Conservation (phyloP, 148 eudicot genomes). For the Cornus suecica region DNA sequence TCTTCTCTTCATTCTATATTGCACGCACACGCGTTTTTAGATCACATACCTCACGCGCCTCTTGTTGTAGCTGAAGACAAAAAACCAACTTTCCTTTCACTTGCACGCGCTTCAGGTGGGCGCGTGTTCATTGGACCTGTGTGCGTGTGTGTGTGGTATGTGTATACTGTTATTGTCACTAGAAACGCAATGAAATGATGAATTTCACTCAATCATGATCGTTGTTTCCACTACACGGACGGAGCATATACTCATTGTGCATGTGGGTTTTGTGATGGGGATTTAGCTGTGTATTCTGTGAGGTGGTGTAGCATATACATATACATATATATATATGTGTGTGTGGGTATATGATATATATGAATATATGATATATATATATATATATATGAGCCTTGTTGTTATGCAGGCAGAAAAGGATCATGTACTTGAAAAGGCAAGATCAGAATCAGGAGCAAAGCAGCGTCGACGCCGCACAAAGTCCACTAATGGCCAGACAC, state of each 20-base stretch:
- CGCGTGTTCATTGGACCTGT: neutral
- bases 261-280: neutral
- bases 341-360: too few relatives aligned
- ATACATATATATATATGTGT: neutral
- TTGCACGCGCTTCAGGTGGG: neutral
- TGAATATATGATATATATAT: neutral
- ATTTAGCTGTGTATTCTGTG: neutral
- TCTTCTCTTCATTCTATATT: too few relatives aligned
- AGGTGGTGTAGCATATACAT: neutral
- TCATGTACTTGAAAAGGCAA: conserved; percentile 20
- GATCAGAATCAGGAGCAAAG: conserved; percentile 8
- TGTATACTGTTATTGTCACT: too few relatives aligned
- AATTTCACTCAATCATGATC: neutral
- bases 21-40: too few relatives aligned
- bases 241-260: neutral
- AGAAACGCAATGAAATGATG: too few relatives aligned
- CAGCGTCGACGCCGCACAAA: conserved; percentile 15
- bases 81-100: too few relatives aligned
- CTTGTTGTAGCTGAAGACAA: too few relatives aligned
- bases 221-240: conserved; percentile 5
- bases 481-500: conserved; percentile 19
- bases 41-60: too few relatives aligned
- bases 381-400: neutral
- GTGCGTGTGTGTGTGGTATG: neutral
- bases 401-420: conserved; percentile 17